phyloP scores from a whole-genome alignment of 1,139 yeast species.

The Meyerozyma guilliermondii region DNA sequence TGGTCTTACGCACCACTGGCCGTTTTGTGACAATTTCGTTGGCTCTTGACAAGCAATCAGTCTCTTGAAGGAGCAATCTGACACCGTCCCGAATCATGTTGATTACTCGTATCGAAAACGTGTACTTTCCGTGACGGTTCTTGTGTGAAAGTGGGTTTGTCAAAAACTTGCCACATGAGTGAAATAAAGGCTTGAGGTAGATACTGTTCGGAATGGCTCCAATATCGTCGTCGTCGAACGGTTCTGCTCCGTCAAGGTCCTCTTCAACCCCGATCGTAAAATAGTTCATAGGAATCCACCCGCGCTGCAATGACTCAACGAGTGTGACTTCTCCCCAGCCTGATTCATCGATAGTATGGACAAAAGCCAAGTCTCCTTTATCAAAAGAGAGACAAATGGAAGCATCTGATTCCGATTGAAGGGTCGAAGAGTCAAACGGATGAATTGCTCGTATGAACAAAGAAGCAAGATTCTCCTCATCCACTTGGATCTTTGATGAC shows the following conservation, averaged over 20 bases:
- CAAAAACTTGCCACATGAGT: conserved; percentile 72
- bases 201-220: conserved; percentile 31
- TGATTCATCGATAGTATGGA: conserved; percentile 83
- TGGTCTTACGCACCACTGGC: conserved; percentile 63
- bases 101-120: conserved; percentile 40
- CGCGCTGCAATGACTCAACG: conserved; percentile 64
- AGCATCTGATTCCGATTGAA: conserved; percentile 62
- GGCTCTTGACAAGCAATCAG: conserved; percentile 82
- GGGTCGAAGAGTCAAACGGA: conserved; percentile 66
- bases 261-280: conserved; percentile 59
- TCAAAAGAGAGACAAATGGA: conserved; percentile 81
- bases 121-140: conserved; percentile 34
- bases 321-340: conserved; percentile 98
- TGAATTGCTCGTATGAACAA: conserved; percentile 65
- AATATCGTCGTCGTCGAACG: conserved; percentile 15
- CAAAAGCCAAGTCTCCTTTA: conserved; percentile 76
- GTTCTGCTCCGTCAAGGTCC: conserved; percentile 10
- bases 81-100: conserved; percentile 76
- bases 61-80: conserved; percentile 63
- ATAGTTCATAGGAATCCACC: conserved; percentile 97
- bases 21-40: conserved; percentile 69
- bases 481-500: conserved; percentile 8
- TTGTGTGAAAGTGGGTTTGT: conserved; percentile 59
- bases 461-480: conserved; percentile 39
- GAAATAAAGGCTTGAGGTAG: conserved; percentile 58